phyloP scores from a whole-genome alignment of 192 early-diverging fungal genomes.

The Dimargaris cristalligena region DNA sequence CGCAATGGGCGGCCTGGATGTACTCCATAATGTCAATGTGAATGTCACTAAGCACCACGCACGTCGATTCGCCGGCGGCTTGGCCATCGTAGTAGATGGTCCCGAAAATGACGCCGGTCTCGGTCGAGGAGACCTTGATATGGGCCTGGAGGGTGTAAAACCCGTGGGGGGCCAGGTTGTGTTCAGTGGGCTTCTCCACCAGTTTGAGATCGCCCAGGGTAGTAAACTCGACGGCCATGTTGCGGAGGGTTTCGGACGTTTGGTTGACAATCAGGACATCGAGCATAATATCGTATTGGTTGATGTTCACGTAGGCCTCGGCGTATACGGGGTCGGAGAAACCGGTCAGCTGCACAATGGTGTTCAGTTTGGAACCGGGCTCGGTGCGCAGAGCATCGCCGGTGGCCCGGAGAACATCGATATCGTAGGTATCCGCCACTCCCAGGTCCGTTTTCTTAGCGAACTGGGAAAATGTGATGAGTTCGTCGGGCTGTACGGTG shows the following conservation, averaged over 20 bases:
- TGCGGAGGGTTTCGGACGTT: slow-evolving; percentile 85
- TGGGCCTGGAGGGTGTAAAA: slow-evolving; percentile 93
- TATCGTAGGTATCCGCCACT: slow-evolving; percentile 58
- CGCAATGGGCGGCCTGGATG: slow-evolving; percentile 82
- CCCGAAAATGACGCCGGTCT: slow-evolving; percentile 95
- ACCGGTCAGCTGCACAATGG: slow-evolving; percentile 90
- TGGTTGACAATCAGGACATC: slow-evolving; percentile 97
- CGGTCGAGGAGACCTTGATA: slow-evolving; percentile 97
- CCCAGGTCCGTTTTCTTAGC: slow-evolving; percentile 46
- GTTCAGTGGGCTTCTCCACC: slow-evolving; percentile 78
- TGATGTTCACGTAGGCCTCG: slow-evolving; percentile 92
- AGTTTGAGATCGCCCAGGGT: slow-evolving; percentile 94
- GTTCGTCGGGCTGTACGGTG: slow-evolving; percentile 73
- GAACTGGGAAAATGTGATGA: slow-evolving; percentile 74
- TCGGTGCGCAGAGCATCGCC: slow-evolving; percentile 56
- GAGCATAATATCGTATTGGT: slow-evolving; percentile 92
- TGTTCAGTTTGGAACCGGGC: slow-evolving; percentile 79
- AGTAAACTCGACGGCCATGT: slow-evolving; percentile 96
- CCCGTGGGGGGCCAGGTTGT: slow-evolving; percentile 77
- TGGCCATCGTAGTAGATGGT: slow-evolving; percentile 98
- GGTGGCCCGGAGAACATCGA: slow-evolving; percentile 80
- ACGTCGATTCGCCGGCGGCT: slow-evolving; percentile 60
- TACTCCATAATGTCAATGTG: slow-evolving; percentile 99
- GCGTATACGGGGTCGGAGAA: slow-evolving; percentile 99
- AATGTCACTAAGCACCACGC: slow-evolving; percentile 91